A percentile compares a stretch with the other conserved stretches of the same genome.
phyloP scores from a whole-genome alignment of 2,329 filamentous ascomycete species.

The Talaromyces sp. region DNA sequence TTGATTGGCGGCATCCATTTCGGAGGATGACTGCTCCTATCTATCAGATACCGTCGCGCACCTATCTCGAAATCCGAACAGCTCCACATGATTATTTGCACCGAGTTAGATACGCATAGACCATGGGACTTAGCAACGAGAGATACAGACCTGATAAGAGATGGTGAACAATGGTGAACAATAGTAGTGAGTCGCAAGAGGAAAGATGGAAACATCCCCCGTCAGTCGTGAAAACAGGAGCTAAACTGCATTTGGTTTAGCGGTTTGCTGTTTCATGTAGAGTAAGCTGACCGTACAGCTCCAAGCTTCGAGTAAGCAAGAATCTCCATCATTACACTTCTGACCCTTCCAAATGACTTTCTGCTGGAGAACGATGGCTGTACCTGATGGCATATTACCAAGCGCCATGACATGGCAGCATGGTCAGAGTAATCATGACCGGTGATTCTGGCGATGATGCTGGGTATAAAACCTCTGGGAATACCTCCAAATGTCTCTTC shows the following conservation, averaged over 20 bases:
- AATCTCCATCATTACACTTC: background rate
- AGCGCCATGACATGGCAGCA: background rate
- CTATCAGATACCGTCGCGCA: background rate
- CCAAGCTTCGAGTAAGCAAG: background rate
- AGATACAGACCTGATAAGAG: background rate
- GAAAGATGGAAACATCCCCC: background rate
- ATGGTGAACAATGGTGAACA: background rate
- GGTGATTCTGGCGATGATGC: background rate
- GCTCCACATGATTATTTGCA: background rate
- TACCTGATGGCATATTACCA: background rate
- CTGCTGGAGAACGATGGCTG: background rate
- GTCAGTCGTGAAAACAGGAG: background rate
- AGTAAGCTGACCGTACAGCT: background rate
- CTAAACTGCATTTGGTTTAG: background rate
- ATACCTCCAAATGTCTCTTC: background rate
- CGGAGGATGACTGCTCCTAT: background rate
- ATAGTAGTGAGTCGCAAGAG: background rate
- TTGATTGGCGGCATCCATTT: constrained; percentile 17
- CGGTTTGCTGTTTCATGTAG: background rate
- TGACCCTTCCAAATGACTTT: background rate
- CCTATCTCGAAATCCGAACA: background rate
- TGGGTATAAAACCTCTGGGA: background rate
- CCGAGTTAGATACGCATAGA: background rate
- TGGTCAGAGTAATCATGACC: background rate
- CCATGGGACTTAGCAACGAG: background rate